Evolutionary conservation across 805 yeast genomes (phyloP).

Genomic region (Barnettozyma sucrosica): DNA sequence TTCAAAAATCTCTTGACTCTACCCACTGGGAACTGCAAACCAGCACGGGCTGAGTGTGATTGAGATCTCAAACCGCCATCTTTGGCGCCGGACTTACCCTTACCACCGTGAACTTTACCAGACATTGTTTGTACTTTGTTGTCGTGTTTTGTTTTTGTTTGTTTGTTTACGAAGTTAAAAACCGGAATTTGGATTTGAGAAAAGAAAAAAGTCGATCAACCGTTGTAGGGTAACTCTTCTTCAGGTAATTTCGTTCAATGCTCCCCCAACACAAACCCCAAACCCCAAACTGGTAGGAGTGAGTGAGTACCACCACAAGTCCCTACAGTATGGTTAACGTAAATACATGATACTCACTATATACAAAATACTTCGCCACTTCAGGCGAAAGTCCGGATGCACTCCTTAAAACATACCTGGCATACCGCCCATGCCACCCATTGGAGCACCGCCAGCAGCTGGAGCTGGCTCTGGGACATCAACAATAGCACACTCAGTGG

Average conservation of each 20-base stretch:
- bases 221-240: background rate
- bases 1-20: slow-evolving; percentile 96
- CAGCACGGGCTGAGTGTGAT: slow-evolving; percentile 92
- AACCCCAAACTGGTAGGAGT: no score
- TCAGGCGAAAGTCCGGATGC: background rate
- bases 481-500: slow-evolving; percentile 97
- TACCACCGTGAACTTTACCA: slow-evolving; percentile 95
- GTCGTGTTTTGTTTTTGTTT: slow-evolving; percentile 4
- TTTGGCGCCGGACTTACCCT: slow-evolving; percentile 88
- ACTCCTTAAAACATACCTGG: slow-evolving; percentile 43
- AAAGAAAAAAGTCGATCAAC: background rate
- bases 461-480: slow-evolving; percentile 84
- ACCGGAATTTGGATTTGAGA: slow-evolving; percentile 7
- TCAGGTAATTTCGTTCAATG: no score
- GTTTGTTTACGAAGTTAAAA: slow-evolving; percentile 14
- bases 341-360: slow-evolving; percentile 5
- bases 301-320: no score
- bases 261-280: no score
- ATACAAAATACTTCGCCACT: slow-evolving; percentile 4
- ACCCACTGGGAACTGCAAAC: slow-evolving; percentile 96
- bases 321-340: background rate
- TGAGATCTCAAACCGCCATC: slow-evolving; percentile 58
- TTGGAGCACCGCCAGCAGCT: slow-evolving; percentile 42
- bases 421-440: slow-evolving; percentile 59
- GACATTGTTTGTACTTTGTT: slow-evolving; percentile 48